Percentiles rank a stretch among this genome's conserved stretches.
Conservation (phyloP, 2,329 filamentous ascomycete species). For the Apiospora aurea region DNA sequence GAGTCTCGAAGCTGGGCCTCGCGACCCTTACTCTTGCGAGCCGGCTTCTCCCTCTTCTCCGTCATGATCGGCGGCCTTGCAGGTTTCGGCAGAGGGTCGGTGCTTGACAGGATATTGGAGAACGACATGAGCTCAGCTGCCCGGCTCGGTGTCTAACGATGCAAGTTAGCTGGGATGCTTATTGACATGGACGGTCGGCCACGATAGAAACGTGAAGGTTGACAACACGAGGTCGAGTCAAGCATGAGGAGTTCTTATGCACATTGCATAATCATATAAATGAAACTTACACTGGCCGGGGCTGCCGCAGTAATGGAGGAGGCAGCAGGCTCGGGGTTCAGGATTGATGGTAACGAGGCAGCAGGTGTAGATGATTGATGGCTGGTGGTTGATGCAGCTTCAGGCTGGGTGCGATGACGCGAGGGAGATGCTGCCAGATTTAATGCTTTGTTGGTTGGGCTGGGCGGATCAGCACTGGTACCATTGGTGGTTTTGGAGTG, state of each 20-base stretch:
- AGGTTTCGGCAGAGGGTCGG: constrained; percentile 68
- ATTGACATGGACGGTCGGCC: neutral
- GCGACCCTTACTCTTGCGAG: constrained; percentile 56
- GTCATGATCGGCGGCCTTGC: constrained; percentile 45
- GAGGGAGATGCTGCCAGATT: constrained; percentile 41
- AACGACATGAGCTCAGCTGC: constrained; percentile 92
- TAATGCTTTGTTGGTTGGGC: constrained; percentile 40
- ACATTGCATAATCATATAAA: constrained; percentile 4
- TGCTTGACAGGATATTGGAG: constrained; percentile 88
- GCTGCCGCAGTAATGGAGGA: constrained; percentile 29
- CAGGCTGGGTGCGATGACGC: constrained; percentile 34
- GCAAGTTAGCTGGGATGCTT: neutral
- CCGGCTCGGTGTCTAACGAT: constrained; percentile 70
- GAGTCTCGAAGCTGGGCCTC: constrained; percentile 59
- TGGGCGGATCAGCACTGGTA: constrained; percentile 33
- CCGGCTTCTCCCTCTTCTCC: constrained; percentile 47
- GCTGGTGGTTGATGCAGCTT: constrained; percentile 34
- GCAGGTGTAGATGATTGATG: constrained; percentile 36
- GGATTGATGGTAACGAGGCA: constrained; percentile 41
- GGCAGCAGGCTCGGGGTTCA: constrained; percentile 42
- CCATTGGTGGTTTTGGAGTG: constrained; percentile 44
- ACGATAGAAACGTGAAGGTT: constrained; percentile 27
- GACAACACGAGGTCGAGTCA: neutral
- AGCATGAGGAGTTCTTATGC: constrained; percentile 20
- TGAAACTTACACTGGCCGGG: constrained; percentile 40